A percentile compares a stretch with the other conserved stretches of the same genome.
Conservation (phyloP, 257 asterid species). For the Salvia rosmarinus region DNA sequence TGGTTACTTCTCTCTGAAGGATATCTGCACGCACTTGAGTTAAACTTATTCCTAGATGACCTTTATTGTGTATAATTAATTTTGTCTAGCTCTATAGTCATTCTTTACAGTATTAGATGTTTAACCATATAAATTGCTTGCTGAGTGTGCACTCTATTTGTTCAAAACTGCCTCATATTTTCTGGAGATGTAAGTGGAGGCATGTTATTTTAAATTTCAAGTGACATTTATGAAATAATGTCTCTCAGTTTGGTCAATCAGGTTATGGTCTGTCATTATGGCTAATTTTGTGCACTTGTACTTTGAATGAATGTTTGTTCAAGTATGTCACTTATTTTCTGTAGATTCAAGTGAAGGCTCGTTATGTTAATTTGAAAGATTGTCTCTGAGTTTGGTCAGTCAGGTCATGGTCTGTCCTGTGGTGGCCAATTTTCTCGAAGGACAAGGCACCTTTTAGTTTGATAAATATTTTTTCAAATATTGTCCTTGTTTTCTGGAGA, state of each 20-base stretch:
- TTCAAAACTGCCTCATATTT: constrained; percentile 9
- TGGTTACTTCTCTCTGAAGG: background rate
- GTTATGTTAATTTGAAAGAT: background rate
- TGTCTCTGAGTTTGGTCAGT: background rate
- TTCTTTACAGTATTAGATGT: background rate
- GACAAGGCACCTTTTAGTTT: background rate
- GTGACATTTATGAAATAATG: constrained; percentile 6
- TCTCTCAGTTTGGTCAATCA: constrained; percentile 16
- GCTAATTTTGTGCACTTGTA: constrained; percentile 2
- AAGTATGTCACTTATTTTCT: background rate
- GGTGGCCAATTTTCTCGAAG: background rate
- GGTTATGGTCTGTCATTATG: constrained; percentile 16
- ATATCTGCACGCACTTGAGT: constrained; percentile 3
- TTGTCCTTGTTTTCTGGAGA: constrained; percentile 24
- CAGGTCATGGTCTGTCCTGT: background rate
- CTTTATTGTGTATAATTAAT: constrained; percentile 2
- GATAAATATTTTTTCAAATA: background rate
- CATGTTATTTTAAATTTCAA: background rate
- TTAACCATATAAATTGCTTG: constrained; percentile 9
- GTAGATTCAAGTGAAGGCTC: background rate
- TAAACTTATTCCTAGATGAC: constrained; percentile 4
- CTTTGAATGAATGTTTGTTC: constrained; percentile 14
- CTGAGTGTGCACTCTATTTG: background rate
- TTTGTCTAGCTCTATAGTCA: constrained; percentile 15
- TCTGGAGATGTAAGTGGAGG: background rate